Conservation (phyloP, 2,329 filamentous ascomycete genomes). For the Bipolaris sorokiniana region DNA sequence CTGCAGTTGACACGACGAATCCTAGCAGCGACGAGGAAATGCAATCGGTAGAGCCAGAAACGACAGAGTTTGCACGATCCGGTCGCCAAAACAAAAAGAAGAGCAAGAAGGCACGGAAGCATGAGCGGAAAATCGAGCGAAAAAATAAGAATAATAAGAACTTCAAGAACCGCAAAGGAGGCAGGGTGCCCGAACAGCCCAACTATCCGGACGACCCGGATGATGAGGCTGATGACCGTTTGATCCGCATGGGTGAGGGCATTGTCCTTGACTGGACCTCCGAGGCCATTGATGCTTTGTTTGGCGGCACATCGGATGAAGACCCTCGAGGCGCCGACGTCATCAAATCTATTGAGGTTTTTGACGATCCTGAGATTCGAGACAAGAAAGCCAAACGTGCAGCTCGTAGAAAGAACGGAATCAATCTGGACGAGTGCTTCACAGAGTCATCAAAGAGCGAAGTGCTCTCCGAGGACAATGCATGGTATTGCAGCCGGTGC, state of each 20-base stretch:
- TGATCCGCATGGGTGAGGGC: slow-evolving; percentile 81
- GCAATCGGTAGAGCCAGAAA: slow-evolving; percentile 35
- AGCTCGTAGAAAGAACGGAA: slow-evolving; percentile 73
- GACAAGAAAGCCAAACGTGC: slow-evolving; percentile 68
- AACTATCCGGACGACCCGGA: slow-evolving; percentile 43
- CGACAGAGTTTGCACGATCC: slow-evolving; percentile 27
- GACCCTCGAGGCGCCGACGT: slow-evolving; percentile 66
- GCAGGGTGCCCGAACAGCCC: slow-evolving; percentile 34
- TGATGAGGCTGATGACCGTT: slow-evolving; percentile 60
- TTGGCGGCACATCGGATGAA: slow-evolving; percentile 55
- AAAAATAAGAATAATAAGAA: slow-evolving; percentile 44
- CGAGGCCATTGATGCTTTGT: slow-evolving; percentile 73
- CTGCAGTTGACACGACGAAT: slow-evolving; percentile 39
- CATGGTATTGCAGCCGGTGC: slow-evolving; percentile 96
- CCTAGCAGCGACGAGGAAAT: slow-evolving; percentile 48
- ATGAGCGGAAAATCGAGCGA: slow-evolving; percentile 37
- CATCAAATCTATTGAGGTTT: slow-evolving; percentile 63
- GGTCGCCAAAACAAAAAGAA: slow-evolving; percentile 45
- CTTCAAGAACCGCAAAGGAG: slow-evolving; percentile 43
- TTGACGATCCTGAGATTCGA: slow-evolving; percentile 64
- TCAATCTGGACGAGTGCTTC: slow-evolving; percentile 87
- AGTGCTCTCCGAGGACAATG: slow-evolving; percentile 90
- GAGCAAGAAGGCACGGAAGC: slow-evolving; percentile 40
- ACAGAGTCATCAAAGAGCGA: slow-evolving; percentile 95
- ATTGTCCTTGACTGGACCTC: slow-evolving; percentile 86